Evolutionary conservation across 257 asterid genomes (phyloP).

Genomic region (Verbena officinalis): DNA sequence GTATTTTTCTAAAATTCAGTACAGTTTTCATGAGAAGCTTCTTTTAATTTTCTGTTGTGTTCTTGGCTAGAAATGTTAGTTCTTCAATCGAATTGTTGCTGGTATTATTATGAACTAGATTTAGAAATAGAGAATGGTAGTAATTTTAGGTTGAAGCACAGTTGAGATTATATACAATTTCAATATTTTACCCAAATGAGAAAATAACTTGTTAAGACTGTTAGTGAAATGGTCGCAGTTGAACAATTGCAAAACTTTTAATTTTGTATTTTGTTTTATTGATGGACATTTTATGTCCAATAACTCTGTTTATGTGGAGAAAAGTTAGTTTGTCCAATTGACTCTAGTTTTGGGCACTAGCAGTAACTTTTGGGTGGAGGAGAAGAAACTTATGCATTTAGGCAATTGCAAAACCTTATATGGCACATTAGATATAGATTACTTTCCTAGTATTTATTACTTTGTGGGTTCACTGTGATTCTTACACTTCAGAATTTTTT

Average conservation of each 20-base stretch:
- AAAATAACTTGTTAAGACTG: not conserved
- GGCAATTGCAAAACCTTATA: no score
- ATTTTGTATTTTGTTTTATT: not conserved
- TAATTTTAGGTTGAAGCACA: not conserved
- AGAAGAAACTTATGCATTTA: no score
- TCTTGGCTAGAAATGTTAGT: conserved; percentile 1
- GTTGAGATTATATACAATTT: not conserved
- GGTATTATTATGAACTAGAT: not conserved
- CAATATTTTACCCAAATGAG: not conserved
- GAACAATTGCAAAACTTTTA: conserved; percentile 1
- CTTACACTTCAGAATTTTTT: no score
- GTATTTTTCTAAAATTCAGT: not conserved
- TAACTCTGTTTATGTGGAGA: conserved; percentile 10
- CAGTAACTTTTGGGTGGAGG: not conserved
- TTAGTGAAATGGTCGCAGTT: not conserved
- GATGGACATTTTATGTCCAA: not conserved
- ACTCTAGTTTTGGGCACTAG: conserved; percentile 7
- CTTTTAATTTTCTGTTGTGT: not conserved
- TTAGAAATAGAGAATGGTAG: not conserved
- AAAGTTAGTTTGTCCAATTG: conserved; percentile 17
- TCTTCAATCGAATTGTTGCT: not conserved
- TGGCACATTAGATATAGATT: no score
- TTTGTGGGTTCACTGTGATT: no score
- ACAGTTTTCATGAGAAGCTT: not conserved
- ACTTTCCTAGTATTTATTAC: no score